Percentiles rank a stretch among this genome's conserved stretches.
phyloP scores from a whole-genome alignment of 1,284 basidiomycete species.

The Cutaneotrichosporon sp. region DNA sequence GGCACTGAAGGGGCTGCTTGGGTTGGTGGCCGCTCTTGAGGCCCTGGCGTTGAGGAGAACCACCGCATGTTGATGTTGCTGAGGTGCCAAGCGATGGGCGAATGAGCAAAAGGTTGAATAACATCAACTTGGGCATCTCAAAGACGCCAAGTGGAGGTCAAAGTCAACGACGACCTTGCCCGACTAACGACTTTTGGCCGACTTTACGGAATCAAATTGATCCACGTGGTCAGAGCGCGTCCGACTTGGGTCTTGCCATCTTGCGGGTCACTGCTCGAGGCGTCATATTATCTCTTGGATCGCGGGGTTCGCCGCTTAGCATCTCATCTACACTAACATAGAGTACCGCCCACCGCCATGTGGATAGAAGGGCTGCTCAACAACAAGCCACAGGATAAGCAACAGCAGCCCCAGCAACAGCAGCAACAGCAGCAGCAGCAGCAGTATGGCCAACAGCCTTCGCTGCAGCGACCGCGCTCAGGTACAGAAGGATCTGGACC shows the following conservation, averaged over 20 bases:
- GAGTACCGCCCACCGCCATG: background rate
- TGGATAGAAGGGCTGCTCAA: slow-evolving; percentile 2
- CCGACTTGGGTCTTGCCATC: too few relatives aligned
- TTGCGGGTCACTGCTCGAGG: background rate
- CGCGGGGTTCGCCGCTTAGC: too few relatives aligned
- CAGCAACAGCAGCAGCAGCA: background rate
- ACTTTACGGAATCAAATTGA: slow-evolving; percentile 11
- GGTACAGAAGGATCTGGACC: slow-evolving; percentile 11
- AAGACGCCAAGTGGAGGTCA: too few relatives aligned
- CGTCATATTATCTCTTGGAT: background rate
- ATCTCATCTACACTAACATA: too few relatives aligned
- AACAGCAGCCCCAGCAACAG: background rate
- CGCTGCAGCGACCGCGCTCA: slow-evolving; percentile 10
- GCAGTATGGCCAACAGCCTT: background rate
- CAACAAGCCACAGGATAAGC: background rate
- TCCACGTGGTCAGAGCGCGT: slow-evolving; percentile 1
- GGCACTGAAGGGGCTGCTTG: too few relatives aligned
- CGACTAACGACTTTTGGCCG: slow-evolving; percentile 15
- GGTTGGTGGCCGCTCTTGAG: background rate
- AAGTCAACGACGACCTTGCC: background rate
- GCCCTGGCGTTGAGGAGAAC: slow-evolving; percentile 4
- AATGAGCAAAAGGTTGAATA: background rate
- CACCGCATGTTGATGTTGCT: slow-evolving; percentile 4
- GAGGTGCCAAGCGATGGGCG: background rate
- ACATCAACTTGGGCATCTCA: background rate